Evolutionary conservation across 345 rosid species (phyloP).

Genomic region (Mallotus nudiflorus): DNA sequence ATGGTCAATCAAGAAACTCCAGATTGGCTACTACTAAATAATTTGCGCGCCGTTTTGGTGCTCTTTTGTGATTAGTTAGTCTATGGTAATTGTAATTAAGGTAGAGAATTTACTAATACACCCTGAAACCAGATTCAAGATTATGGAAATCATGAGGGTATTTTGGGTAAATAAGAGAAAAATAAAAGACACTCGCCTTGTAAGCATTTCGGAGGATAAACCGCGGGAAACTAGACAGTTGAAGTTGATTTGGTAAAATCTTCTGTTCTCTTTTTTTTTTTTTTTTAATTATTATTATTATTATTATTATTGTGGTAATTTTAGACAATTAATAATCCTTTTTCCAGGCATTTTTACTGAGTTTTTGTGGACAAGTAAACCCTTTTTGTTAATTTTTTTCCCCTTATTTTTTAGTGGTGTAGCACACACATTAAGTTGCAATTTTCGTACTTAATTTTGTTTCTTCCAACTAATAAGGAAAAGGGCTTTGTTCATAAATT

Average conservation of each 20-base stretch:
- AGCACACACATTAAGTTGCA: neutral
- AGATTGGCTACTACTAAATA: neutral
- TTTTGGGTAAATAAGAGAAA: neutral
- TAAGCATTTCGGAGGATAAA: no score
- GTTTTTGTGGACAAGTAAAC: neutral
- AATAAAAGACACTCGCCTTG: neutral
- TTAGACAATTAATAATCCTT: neutral
- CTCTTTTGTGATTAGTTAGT: neutral
- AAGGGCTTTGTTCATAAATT: neutral
- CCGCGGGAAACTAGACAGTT: conserved; percentile 8
- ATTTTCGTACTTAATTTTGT: neutral
- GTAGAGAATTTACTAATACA: neutral
- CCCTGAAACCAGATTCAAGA: no score
- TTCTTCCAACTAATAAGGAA: neutral
- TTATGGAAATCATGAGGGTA: neutral
- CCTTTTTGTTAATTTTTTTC: no score
- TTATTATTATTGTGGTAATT: neutral
- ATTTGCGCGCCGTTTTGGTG: conserved; percentile 22
- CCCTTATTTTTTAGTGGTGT: neutral
- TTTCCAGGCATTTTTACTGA: neutral
- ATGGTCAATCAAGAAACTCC: conserved; percentile 9
- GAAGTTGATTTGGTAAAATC: neutral
- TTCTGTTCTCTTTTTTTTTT: no score
- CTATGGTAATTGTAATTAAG: neutral
- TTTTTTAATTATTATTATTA: neutral